A percentile compares a stretch with the other conserved stretches of the same genome.
Evolutionary conservation across 345 rosid species (phyloP).

Genomic region (Eucalyptus pumila): DNA sequence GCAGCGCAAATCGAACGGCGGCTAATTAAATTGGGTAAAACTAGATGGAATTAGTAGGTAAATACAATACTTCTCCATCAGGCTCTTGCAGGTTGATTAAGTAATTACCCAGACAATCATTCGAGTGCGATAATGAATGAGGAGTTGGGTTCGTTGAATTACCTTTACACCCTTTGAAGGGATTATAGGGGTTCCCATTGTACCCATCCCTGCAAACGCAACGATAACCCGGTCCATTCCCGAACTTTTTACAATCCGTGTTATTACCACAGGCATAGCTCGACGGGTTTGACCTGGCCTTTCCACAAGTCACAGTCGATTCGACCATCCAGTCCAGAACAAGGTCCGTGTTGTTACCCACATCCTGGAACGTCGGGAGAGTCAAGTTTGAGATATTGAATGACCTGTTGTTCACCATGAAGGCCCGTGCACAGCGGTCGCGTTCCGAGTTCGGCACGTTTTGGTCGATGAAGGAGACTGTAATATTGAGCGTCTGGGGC

Average conservation of each 20-base stretch:
- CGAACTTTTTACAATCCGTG: rapidly evolving
- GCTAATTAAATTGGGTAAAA: not conserved
- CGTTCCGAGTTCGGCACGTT: rapidly evolving
- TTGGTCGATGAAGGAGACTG: rapidly evolving
- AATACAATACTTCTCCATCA: not conserved
- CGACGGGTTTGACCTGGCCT: rapidly evolving
- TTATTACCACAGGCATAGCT: not conserved
- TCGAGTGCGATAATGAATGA: not conserved
- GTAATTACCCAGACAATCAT: not conserved
- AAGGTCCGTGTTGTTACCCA: not conserved
- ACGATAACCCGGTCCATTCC: not conserved
- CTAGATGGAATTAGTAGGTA: not conserved
- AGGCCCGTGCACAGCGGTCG: not conserved
- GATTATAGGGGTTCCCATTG: rapidly evolving
- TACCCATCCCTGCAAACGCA: not conserved
- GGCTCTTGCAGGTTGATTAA: not conserved
- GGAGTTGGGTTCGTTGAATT: not conserved
- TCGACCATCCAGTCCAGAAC: no score
- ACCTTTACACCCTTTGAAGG: rapidly evolving
- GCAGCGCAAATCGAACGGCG: not conserved
- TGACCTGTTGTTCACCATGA: not conserved
- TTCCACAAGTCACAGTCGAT: no score
- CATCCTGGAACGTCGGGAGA: not conserved
- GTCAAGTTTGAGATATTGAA: not conserved
- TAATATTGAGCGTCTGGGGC: not conserved